Evolutionary conservation across 2,329 filamentous ascomycete species (phyloP), one percentile per base, ranked within the genome.

Genomic region (Nigrograna mackinnonii): DNA sequence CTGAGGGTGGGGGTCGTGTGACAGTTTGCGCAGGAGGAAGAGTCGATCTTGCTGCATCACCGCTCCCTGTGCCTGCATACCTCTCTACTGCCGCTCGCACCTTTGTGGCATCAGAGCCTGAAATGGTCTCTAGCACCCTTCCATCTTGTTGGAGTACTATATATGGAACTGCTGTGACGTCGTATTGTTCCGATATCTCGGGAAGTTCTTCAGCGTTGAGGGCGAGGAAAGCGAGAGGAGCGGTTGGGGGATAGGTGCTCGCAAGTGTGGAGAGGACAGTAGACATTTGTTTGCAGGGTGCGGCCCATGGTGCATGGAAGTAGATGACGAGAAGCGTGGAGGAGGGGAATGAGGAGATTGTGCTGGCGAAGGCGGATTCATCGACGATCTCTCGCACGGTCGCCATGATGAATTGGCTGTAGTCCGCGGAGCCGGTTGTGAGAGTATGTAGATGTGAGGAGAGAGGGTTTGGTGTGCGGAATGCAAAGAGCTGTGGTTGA

Each of bases 231-330:
- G 84, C 83, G 55, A 91, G 87, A 31, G 87, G 84, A 51, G 79
- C 74, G 52, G 81, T 78, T 59, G 81, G 78, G 48, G 89, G 83
- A 73, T 95, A 96, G 67, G 91, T 90, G 62, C 84, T 83, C 52
- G 92, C 91, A 53, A 99, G 87, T 17, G 90, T 87, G 63, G 82
- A 79, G 52, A 99, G 83, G 57, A 97, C 87, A 37, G 85, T 87
- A 55, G 82, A 83, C 91, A 97, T 97, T 73, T 96, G 91, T 50
- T 88, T 85, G 77, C 94, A 97, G 34, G 94, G 94, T 46, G 91
- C 91, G 21, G 94, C 94, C 94, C 94, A 99, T 54, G 91, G 88
- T 16, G 94, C 91, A 69, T 97, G 88, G 78, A 99, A 99, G 68
- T 91, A 96, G 64, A 95, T 83, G 62, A 96, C 79, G 50, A 92